Evolutionary conservation across 495 filamentous ascomycete species (phyloP), one percentile per base, ranked within the genome.

Genomic region (Rhizodiscina lignyota): DNA sequence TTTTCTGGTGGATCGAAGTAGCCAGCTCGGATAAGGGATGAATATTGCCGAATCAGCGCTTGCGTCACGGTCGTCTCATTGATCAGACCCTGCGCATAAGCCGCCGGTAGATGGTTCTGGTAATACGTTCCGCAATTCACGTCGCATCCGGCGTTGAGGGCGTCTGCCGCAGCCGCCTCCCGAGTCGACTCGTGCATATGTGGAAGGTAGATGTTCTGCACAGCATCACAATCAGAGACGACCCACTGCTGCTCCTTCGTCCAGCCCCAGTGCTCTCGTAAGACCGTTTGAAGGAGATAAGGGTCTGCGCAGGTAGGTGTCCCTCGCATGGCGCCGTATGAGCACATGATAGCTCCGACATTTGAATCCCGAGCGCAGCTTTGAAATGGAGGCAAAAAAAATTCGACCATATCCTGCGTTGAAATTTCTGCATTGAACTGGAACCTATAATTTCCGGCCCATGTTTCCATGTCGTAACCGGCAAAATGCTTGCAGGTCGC

Each of bases 401-500:
- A 76, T 28, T 74, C 68, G 0, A 63, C 50, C 13, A 74, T 50
- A 30, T 74, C 66, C 37, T 73, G 68, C 21, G 54, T 50, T 12
- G 58, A 62, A 36, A 74, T 70, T 33, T 55, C 60, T 32, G 70
- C 56, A 44, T 77, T 60, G 40, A 70, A 73, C 2, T 60, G 64
- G 31, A 71, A 63, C 0, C 70, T 58, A 3, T 55, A 58, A 38
- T 66, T 65, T 10, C 57, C 56, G 26, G 60, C 47, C 65, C 68
- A 74, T 32, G 61, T 60, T 40, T 82, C 77, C 2, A 79, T 57
- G 38, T 82, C 74, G 43, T 80, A 77, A 1, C 63, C 46, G 45
- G 23, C 72, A 38, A 56, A 79, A 47, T 79, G 74, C 44, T 77
- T 79, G 32, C 68, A 72, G 2, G 69, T 79, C 5, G 72, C 66